Evolutionary conservation across 2,329 filamentous ascomycete species (phyloP), one percentile per base, ranked within the genome.

Genomic region (Neonectria punicea): DNA sequence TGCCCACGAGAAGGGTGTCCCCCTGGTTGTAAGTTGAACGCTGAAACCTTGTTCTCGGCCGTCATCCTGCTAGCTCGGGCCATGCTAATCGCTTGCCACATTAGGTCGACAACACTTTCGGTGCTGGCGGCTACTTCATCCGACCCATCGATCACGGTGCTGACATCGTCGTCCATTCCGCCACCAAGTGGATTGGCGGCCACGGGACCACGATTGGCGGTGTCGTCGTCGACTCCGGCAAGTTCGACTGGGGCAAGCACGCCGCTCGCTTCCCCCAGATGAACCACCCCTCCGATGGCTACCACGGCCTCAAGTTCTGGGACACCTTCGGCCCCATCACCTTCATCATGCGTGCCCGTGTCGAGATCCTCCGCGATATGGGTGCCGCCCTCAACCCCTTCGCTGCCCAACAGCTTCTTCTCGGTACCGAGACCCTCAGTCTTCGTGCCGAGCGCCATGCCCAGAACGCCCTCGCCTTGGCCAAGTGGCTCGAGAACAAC

Each of bases 111-210:
- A 98, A 98, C 85, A 98, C 94, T 9, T 98, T 98, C 74, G 95
- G 94, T 51, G 94, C 94, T 13, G 94, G 94, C 64, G 94, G 95
- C 55, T 98, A 93, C 85, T 97, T 93, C 79, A 84, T 91, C 71
- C 89, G 92, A 7, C 94, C 94, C 44, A 95, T 98, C 74, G 90
- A 94, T 25, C 92, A 97, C 79, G 94, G 94, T 60, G 94, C 93
- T 68, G 94, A 98, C 77, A 97, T 98, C 66, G 91, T 98, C 57
- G 93, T 97, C 25, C 94, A 98, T 85, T 96, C 92, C 43, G 94
- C 94, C 11, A 97, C 94, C 63, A 98, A 98, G 81, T 98, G 94
- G 94, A 98, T 98, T 68, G 94, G 94, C 62, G 94, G 94, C 46
- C 95, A 98, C 80, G 95, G 94, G 66, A 97, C 94, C 44, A 97